These are phyloP conservation scores for Ogataea degrootiae DNA, from an alignment of 805 yeast species.

Conservation along the genomic window DNA sequence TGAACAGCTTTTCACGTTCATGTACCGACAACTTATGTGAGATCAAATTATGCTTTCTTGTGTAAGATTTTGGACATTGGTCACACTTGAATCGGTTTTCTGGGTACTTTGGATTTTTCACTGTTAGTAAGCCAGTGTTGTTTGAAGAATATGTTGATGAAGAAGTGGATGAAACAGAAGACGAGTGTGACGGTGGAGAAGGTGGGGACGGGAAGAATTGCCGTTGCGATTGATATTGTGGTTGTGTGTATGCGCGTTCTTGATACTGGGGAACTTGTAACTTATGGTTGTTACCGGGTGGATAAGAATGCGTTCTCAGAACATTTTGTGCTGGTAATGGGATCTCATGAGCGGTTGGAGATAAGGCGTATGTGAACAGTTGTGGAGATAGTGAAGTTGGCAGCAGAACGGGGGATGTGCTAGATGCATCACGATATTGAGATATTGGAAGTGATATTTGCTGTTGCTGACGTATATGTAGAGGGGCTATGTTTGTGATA, in stretches of 20 bases:
- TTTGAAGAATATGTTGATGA: neutral
- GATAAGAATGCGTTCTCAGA: neutral
- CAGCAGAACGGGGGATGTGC: neutral
- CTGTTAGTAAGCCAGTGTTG: neutral
- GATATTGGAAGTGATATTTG: neutral
- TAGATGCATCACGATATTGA: neutral
- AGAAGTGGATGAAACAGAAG: neutral
- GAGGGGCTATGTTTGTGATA: neutral
- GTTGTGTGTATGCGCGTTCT: conserved; percentile 1
- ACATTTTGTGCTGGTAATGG: neutral
- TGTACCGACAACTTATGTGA: conserved; percentile 26
- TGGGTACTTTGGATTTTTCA: neutral
- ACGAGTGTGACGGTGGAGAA: conserved; percentile 1
- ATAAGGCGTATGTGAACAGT: neutral
- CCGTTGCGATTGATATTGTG: conserved; percentile 1
- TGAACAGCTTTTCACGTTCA: conserved; percentile 21
- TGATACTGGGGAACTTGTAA: neutral
- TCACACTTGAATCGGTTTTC: conserved; percentile 22
- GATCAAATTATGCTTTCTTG: conserved; percentile 24
- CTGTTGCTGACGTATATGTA: neutral
- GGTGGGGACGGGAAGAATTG: conserved; percentile 1
- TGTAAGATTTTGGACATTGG: conserved; percentile 22
- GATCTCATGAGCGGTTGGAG: neutral
- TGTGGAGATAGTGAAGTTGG: neutral
- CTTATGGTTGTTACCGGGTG: neutral